Conservation (phyloP, 768 basidiomycete genomes). For the Boletus huronensis region DNA sequence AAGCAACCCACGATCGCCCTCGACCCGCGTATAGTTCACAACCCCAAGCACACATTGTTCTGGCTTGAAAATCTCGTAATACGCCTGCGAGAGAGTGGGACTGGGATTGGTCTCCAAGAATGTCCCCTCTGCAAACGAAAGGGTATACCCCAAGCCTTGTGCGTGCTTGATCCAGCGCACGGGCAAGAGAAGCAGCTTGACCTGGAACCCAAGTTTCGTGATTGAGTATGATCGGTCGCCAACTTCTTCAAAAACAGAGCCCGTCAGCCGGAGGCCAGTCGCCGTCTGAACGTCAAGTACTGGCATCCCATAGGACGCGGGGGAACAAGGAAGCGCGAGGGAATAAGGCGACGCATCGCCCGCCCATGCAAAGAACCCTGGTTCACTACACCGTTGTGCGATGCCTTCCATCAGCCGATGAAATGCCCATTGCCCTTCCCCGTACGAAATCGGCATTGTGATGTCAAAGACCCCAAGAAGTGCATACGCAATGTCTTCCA, state of each 20-base stretch:
- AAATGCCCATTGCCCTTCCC: slow-evolving; percentile 15
- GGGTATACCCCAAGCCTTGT: slow-evolving; percentile 5
- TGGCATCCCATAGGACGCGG: slow-evolving; percentile 4
- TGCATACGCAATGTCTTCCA: slow-evolving; percentile 9
- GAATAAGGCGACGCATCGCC: slow-evolving; percentile 13
- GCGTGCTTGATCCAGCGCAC: slow-evolving; percentile 3
- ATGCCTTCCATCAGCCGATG: slow-evolving; percentile 9
- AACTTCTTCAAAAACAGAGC: slow-evolving; percentile 13
- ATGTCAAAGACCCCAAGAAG: slow-evolving; percentile 17
- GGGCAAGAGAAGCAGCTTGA: slow-evolving; percentile 11
- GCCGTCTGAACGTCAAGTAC: neutral
- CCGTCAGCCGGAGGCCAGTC: slow-evolving; percentile 8
- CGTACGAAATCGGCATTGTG: slow-evolving; percentile 15
- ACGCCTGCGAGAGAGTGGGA: slow-evolving; percentile 11
- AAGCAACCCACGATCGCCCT: slow-evolving; percentile 5
- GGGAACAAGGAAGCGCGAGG: slow-evolving; percentile 7
- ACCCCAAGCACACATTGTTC: slow-evolving; percentile 15
- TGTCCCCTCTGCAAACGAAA: slow-evolving; percentile 10
- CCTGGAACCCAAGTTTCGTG: slow-evolving; percentile 12
- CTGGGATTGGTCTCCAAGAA: slow-evolving; percentile 7
- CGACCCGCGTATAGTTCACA: slow-evolving; percentile 11
- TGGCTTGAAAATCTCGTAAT: slow-evolving; percentile 16
- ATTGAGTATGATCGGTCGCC: slow-evolving; percentile 16
- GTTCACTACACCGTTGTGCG: slow-evolving; percentile 6
- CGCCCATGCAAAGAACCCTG: slow-evolving; percentile 16